Base-by-base conservation (phyloP, 2,329 filamentous ascomycete genomes). In the Nigrograna mackinnonii region DNA sequence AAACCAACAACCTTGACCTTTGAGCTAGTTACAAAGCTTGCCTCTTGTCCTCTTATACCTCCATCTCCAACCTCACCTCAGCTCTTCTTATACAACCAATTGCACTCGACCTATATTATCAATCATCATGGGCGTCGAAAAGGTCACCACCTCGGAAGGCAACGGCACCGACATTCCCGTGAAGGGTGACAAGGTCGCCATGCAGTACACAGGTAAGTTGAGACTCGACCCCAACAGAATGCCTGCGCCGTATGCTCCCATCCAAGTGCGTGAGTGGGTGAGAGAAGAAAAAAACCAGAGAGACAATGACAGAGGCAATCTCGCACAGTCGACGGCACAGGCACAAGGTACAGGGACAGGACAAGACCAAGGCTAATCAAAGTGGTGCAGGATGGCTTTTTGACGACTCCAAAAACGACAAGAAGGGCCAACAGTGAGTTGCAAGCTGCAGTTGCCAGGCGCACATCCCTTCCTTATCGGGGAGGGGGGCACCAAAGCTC, bases 191-290 rank as follows among this genome's bases (percentile, higher is more conserved):
- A 82, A 73, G 19, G 89, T 97, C 62, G 82, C 80, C 63, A 95
- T 97, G 65, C 83, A 94, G 73, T 97, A 97, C 79, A 94, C 87
- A 31, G 94, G 64, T 65, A 58, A 13, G 31, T 33, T 33, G n/a
- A n/a, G n/a, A n/a, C n/a, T n/a, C n/a, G n/a, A n/a, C n/a, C n/a
- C n/a, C n/a, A n/a, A n/a, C n/a, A n/a, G n/a, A n/a, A n/a, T n/a
- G n/a, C n/a, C n/a, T n/a, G n/a, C n/a, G n/a, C n/a, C n/a, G n/a
- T n/a, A n/a, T n/a, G n/a, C n/a, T n/a, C n/a, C n/a, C n/a, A n/a
- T n/a, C n/a, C n/a, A n/a, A n/a, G 22, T 16, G 6, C 22, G 5
- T n/a, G n/a, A 30, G 24, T 12, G 35, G n/a, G 22, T 22, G 4
- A 22, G 2, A 22, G n/a, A n/a, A n/a, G n/a, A n/a, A n/a, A n/a